Evolutionary conservation across 176 grass and related monocot genomes (phyloP).

Genomic region (Eremochloa ophiuroides): DNA sequence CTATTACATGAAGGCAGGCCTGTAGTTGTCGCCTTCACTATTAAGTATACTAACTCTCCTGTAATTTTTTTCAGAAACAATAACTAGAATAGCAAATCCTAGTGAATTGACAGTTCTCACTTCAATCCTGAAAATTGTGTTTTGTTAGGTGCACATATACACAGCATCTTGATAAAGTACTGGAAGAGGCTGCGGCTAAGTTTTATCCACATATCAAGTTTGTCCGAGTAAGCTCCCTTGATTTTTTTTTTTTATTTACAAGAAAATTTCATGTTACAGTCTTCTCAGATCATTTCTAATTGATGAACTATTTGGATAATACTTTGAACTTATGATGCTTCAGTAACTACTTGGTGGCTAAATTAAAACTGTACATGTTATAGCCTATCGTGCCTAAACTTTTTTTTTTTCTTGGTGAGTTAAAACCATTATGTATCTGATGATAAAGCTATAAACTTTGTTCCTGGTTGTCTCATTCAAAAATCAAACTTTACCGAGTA

Average conservation of each 20-base stretch:
- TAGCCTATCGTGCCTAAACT: neutral
- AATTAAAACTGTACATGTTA: slow-evolving; percentile 1
- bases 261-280: neutral
- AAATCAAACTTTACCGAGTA: neutral
- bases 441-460: neutral
- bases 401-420: neutral
- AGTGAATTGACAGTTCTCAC: neutral
- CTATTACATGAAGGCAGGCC: slow-evolving; percentile 77
- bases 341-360: neutral
- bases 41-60: slow-evolving; percentile 50
- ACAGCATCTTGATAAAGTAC: slow-evolving; percentile 77
- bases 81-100: slow-evolving; percentile 1
- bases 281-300: neutral
- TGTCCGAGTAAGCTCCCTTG: slow-evolving; percentile 63
- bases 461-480: neutral
- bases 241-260: neutral
- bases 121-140: slow-evolving; percentile 21
- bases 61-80: slow-evolving; percentile 8
- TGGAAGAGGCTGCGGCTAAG: slow-evolving; percentile 78
- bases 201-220: slow-evolving; percentile 86
- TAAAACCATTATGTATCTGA: neutral
- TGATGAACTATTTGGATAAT: neutral
- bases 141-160: slow-evolving; percentile 72
- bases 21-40: slow-evolving; percentile 91
- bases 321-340: neutral